Conservation (phyloP, 805 yeast species). For the Jamesozyma spencerorum region DNA sequence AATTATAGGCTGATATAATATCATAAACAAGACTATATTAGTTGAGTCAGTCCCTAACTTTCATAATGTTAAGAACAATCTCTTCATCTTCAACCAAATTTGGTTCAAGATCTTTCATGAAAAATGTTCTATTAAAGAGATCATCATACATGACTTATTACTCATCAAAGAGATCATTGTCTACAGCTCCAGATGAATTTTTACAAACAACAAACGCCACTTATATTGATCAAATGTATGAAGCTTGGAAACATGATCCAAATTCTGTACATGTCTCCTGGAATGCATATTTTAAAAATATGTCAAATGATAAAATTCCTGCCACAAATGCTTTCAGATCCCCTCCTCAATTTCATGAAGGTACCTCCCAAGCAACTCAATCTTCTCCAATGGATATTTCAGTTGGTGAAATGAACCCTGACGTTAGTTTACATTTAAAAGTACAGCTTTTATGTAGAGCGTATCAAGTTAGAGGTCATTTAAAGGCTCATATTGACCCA, state of each 20-base stretch:
- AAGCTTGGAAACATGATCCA: conserved; percentile 89
- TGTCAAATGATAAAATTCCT: conserved; percentile 61
- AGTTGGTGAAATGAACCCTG: conserved; percentile 41
- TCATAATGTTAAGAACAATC: conserved; percentile 5
- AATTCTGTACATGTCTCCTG: conserved; percentile 87
- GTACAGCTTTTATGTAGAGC: conserved; percentile 96
- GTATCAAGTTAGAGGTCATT: conserved; percentile 97
- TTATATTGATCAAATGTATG: conserved; percentile 96
- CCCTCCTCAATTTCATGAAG: conserved; percentile 76
- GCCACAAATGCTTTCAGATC: conserved; percentile 73
- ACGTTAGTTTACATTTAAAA: conserved; percentile 80
- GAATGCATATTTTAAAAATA: conserved; percentile 92
- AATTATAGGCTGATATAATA: too few species aligned
- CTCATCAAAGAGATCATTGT: conserved; percentile 7
- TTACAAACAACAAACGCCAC: conserved; percentile 76
- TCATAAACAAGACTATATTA: too few species aligned
- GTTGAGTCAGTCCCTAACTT: background rate
- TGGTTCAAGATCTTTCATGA: conserved; percentile 4
- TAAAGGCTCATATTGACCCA: conserved; percentile 94
- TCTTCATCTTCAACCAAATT: conserved; percentile 1
- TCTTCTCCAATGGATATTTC: conserved; percentile 38
- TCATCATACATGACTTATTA: background rate
- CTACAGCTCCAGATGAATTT: conserved; percentile 51
- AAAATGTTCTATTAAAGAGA: conserved; percentile 3
- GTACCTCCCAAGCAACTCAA: conserved; percentile 67